A percentile compares a stretch with the other conserved stretches of the same genome.
Conservation (phyloP, 352 stramenopile genomes). For the Globisporangium takayamanum region DNA sequence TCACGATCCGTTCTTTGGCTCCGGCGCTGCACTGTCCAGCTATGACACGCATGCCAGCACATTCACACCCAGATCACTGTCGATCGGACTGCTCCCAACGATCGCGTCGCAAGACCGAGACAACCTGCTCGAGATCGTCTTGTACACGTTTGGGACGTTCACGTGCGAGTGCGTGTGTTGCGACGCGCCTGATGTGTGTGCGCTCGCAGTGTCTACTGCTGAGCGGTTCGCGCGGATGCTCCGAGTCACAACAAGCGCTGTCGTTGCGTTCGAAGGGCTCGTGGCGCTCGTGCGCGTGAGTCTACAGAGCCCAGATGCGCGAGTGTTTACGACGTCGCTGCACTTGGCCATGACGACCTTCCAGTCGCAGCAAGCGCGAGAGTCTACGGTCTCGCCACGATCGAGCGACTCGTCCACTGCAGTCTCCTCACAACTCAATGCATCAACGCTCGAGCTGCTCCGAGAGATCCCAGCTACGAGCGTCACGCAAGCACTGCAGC, state of each 20-base stretch:
- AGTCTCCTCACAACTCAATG: background rate
- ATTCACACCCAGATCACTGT: background rate
- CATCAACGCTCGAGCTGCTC: background rate
- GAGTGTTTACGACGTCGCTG: slow-evolving; percentile 32
- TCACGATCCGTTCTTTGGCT: background rate
- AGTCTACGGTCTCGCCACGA: background rate
- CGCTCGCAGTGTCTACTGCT: slow-evolving; percentile 19
- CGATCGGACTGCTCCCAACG: slow-evolving; percentile 1
- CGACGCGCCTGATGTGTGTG: slow-evolving; percentile 18
- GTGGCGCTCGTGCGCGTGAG: slow-evolving; percentile 27
- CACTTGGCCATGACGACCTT: slow-evolving; percentile 41
- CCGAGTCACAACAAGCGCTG: slow-evolving; percentile 11
- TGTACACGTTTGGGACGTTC: slow-evolving; percentile 47
- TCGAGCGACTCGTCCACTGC: background rate
- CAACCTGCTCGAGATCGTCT: slow-evolving; percentile 19
- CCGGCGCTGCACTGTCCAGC: background rate
- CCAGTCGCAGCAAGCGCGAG: slow-evolving; percentile 4
- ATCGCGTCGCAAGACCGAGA: slow-evolving; percentile 12
- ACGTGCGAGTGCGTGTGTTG: slow-evolving; percentile 38
- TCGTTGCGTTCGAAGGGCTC: slow-evolving; percentile 35
- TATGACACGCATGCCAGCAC: background rate
- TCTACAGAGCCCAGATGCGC: slow-evolving; percentile 17
- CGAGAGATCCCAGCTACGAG: slow-evolving; percentile 2
- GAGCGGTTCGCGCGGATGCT: slow-evolving; percentile 28
- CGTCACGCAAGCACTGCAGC: slow-evolving; percentile 20